These are phyloP conservation scores for Scheffersomyces ergatensis DNA, from an alignment of 805 yeast species.

Conservation along the genomic window DNA sequence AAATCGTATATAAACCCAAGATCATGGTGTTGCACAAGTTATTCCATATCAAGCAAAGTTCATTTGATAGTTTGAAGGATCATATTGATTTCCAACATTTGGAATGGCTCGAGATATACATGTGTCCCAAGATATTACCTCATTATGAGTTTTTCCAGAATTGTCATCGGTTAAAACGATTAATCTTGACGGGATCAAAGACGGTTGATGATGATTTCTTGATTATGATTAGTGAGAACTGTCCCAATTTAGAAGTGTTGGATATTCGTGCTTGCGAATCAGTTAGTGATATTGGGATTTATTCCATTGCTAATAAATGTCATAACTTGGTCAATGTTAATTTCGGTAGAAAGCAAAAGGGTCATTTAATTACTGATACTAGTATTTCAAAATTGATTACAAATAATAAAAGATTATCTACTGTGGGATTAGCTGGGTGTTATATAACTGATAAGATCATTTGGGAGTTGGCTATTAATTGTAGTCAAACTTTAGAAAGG, in stretches of 20 bases:
- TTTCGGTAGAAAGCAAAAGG: conserved; percentile 73
- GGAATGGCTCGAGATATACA: conserved; percentile 74
- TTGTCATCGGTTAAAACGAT: conserved; percentile 30
- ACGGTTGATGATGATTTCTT: conserved; percentile 60
- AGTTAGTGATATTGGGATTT: conserved; percentile 73
- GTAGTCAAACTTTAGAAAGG: conserved; percentile 53
- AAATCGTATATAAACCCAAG: conserved; percentile 20
- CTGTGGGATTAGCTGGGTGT: conserved; percentile 90
- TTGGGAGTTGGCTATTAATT: conserved; percentile 70
- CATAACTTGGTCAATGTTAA: conserved; percentile 57
- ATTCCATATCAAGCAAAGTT: conserved; percentile 49
- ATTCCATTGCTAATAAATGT: conserved; percentile 64
- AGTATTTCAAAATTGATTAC: conserved; percentile 58
- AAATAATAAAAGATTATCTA: conserved; percentile 52
- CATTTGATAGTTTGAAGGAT: conserved; percentile 48
- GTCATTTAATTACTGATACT: conserved; percentile 67
- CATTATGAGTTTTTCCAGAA: conserved; percentile 25
- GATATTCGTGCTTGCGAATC: conserved; percentile 84
- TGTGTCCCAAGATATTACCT: conserved; percentile 74
- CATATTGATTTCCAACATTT: conserved; percentile 46
- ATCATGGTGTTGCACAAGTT: conserved; percentile 68
- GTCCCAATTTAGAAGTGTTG: conserved; percentile 60
- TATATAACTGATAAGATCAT: conserved; percentile 69
- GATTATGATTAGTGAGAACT: conserved; percentile 45
- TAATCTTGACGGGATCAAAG: conserved; percentile 72